Evolutionary conservation across 1,284 basidiomycete species (phyloP), one percentile per base, ranked within the genome.

Genomic region (Melampsora abietis-canadensis): DNA sequence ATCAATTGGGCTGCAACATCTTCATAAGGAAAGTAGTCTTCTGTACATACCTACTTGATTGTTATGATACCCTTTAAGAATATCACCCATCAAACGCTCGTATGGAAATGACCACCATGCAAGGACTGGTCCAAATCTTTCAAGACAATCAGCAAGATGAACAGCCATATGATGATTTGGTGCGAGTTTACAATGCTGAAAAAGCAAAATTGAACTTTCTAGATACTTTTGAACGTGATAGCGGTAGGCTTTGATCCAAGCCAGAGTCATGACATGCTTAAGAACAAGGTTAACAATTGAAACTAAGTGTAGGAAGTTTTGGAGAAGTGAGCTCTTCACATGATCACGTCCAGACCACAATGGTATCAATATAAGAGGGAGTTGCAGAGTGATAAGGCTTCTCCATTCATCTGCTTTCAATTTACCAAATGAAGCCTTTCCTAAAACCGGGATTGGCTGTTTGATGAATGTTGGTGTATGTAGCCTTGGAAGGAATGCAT

Each of bases 401-500:
- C 61, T 34, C 69, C 63, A n/a, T 65, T 40, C 34, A 19, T 73
- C 48, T 0, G 69, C 69, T 37, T 74, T 74, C 19, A 74, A 60
- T 30, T 46, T 19, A 10, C 63, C 54, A 37, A 37, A 37, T 4
- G 34, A 37, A 51, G 47, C 72, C 31, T 74, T 74, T 15, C 72
- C 72, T 46, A 74, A 44, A 19, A 46, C 64, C 2, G 64, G 72
- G 30, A 74, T 74, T 6, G 64, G 63, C 21, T 30, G 21, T 8
- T 47, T 46, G 34, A 74, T 66, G 37, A 31, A 74, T 12, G 24
- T 66, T 0, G 72, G 72, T 12, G 60, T 74, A 19, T 51, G 57
- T 0, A 66, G 24, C 6, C 30, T 57, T n/a, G 27, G 40, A 8
- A 66, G 19, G 1, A n/a, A 15, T 44, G 19, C 19, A 44, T 74